phyloP scores from a whole-genome alignment of 2,329 filamentous ascomycete species.

The Albifimbria verrucaria region DNA sequence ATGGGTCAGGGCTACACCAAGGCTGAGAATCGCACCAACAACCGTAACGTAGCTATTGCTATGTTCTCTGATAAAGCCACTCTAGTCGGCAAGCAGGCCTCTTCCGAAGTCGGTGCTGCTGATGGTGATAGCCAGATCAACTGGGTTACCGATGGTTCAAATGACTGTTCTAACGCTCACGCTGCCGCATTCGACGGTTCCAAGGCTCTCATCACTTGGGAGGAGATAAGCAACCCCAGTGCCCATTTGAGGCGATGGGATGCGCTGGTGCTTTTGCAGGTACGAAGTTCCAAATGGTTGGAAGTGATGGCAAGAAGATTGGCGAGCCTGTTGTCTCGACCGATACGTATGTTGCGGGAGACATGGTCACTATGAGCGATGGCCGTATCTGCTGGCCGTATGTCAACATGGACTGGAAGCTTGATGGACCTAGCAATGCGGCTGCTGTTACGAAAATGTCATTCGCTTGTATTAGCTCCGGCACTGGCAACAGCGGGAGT shows the following conservation, averaged over 20 bases:
- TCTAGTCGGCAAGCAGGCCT: constrained; percentile 49
- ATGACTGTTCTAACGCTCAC: constrained; percentile 57
- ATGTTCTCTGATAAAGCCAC: constrained; percentile 57
- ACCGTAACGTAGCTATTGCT: constrained; percentile 58
- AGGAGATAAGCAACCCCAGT: constrained; percentile 54
- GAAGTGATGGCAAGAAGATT: constrained; percentile 46
- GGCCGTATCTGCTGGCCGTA: constrained; percentile 61
- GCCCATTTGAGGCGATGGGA: constrained; percentile 55
- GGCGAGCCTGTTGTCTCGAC: constrained; percentile 46
- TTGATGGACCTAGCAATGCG: constrained; percentile 17
- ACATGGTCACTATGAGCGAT: constrained; percentile 59
- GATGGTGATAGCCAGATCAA: constrained; percentile 57
- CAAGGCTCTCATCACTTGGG: constrained; percentile 57
- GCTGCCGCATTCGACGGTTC: constrained; percentile 50
- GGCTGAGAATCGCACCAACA: constrained; percentile 48
- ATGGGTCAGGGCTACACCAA: constrained; percentile 55
- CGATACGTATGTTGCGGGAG: constrained; percentile 57
- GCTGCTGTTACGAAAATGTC: constrained; percentile 40
- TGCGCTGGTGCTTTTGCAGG: constrained; percentile 57
- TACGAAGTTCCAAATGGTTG: constrained; percentile 57
- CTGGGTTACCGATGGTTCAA: constrained; percentile 50
- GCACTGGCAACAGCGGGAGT: constrained; percentile 6
- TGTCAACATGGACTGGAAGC: constrained; percentile 50
- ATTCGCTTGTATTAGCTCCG: constrained; percentile 44
- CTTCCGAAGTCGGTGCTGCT: constrained; percentile 46